Base-by-base conservation (phyloP, 2,329 filamentous ascomycete species). In the Xylaria sp. region DNA sequence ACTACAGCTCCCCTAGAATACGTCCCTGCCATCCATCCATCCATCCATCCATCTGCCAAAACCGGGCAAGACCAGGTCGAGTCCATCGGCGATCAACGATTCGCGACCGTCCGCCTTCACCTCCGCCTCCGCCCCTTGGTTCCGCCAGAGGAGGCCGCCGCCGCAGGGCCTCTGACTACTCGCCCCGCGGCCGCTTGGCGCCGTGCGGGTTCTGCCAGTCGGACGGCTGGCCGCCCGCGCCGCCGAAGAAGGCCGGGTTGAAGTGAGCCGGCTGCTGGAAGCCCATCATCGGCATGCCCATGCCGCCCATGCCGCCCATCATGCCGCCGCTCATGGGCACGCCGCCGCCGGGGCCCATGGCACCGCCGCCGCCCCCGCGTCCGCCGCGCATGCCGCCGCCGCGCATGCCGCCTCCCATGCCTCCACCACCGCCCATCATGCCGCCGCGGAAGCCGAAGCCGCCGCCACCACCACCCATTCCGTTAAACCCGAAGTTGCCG, bases 191-290 rank as follows among this genome's bases (percentile, higher is more conserved):
- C 38, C 69, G 59, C 54, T 71, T 71, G 18, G 67, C 67, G 19
- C 69, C 69, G 44, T 71, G 69, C 3, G 69, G 69, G 41, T 71
- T 71, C 56, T 71, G 68, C 69, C 69, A 71, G 17, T 71, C 69
- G 22, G 62, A 65, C 56, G 63, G 66, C 54, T 70, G 68, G 54
- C 66, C 67, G 54, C 57, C 62, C 54, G 60, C 63, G 53, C 57
- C 62, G 55, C 60, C 63, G 53, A 71, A 71, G 60, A 71, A 71
- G 22, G 62, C 63, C 8, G 67, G 66, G 59, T 70, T 70, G 60
- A 71, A 71, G 44, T 66, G 67, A 13, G 59, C 49, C 21, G 65
- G 68, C 52, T 65, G 63, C 45, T 68, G 68, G 52, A 69, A 71
- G 45, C 63, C 64, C 65, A 65, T 66, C 66, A 70, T 69, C 2